These are phyloP conservation scores for Biscutella auriculata DNA, from an alignment of 441 rosid species.

Conservation along the genomic window DNA sequence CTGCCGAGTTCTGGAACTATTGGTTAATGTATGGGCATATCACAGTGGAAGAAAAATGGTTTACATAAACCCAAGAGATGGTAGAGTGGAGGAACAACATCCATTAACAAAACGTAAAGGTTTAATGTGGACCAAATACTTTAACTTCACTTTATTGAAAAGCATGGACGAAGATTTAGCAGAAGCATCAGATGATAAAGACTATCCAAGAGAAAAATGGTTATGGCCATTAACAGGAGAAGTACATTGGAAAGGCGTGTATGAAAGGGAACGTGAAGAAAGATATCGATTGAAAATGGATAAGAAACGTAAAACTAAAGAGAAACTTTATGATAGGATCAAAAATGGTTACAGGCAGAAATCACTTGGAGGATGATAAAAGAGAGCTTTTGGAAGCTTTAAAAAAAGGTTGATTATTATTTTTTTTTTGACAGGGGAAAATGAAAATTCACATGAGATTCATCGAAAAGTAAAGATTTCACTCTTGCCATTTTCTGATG, in stretches of 20 bases:
- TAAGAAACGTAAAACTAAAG: slow-evolving; percentile 80
- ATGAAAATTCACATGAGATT: neutral
- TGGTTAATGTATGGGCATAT: slow-evolving; percentile 92
- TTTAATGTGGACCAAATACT: slow-evolving; percentile 72
- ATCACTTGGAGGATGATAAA: slow-evolving; percentile 39
- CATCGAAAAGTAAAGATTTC: neutral
- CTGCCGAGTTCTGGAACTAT: slow-evolving; percentile 73
- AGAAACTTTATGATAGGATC: slow-evolving; percentile 58
- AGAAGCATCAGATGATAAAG: slow-evolving; percentile 90
- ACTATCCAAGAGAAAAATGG: slow-evolving; percentile 67
- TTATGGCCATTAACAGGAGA: slow-evolving; percentile 94
- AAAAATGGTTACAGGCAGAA: slow-evolving; percentile 74
- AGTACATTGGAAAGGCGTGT: slow-evolving; percentile 96
- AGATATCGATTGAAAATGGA: slow-evolving; percentile 90
- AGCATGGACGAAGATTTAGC: slow-evolving; percentile 97
- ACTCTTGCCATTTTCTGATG: slow-evolving; percentile 11
- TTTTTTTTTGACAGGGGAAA: slow-evolving; percentile 5
- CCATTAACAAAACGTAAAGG: slow-evolving; percentile 47
- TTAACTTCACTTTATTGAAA: slow-evolving; percentile 60
- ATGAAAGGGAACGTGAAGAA: slow-evolving; percentile 90
- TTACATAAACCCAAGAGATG: slow-evolving; percentile 70
- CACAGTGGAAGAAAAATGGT: slow-evolving; percentile 86
- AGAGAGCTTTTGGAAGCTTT: too few species aligned
- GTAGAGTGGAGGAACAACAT: slow-evolving; percentile 70
- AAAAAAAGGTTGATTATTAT: neutral